phyloP scores from a whole-genome alignment of 1,284 basidiomycete genomes.

The Schizopora paradoxa region DNA sequence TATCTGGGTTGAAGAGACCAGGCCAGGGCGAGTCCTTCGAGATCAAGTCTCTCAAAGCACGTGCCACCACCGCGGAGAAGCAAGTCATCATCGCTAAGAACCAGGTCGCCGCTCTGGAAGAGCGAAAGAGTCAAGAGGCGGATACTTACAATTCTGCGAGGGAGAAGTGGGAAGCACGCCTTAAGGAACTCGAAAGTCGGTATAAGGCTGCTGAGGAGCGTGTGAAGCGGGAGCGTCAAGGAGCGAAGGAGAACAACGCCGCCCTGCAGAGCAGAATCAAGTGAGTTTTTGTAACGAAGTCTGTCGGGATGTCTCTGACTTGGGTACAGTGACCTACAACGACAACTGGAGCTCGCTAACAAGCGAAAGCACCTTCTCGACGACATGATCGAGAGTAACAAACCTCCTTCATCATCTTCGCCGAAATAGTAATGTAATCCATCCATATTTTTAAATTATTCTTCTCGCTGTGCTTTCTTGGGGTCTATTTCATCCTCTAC shows the following conservation, averaged over 20 bases:
- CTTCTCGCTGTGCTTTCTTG: no score
- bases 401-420: conserved; percentile 19
- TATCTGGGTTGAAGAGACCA: conserved; percentile 62
- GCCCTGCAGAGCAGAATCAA: conserved; percentile 69
- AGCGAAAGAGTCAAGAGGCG: conserved; percentile 66
- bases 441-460: no score
- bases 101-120: conserved; percentile 77
- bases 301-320: not conserved
- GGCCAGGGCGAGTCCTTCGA: conserved; percentile 66
- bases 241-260: conserved; percentile 78
- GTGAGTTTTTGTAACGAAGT: conserved; percentile 36
- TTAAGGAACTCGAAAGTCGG: conserved; percentile 85
- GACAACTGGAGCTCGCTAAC: conserved; percentile 65
- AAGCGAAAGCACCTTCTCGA: conserved; percentile 62
- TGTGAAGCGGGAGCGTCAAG: conserved; percentile 92
- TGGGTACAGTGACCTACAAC: conserved; percentile 51
- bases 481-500: no score
- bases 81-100: conserved; percentile 77
- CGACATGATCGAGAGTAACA: conserved; percentile 55
- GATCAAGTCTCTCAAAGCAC: conserved; percentile 62
- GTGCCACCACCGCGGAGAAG: conserved; percentile 78
- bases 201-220: conserved; percentile 87
- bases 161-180: conserved; percentile 94
- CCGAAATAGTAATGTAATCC: not conserved
- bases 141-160: no score